Percentiles rank a stretch among this genome's conserved stretches.
Evolutionary conservation across 139 green algal genomes (phyloP).

Genomic region (Volvox africanus): DNA sequence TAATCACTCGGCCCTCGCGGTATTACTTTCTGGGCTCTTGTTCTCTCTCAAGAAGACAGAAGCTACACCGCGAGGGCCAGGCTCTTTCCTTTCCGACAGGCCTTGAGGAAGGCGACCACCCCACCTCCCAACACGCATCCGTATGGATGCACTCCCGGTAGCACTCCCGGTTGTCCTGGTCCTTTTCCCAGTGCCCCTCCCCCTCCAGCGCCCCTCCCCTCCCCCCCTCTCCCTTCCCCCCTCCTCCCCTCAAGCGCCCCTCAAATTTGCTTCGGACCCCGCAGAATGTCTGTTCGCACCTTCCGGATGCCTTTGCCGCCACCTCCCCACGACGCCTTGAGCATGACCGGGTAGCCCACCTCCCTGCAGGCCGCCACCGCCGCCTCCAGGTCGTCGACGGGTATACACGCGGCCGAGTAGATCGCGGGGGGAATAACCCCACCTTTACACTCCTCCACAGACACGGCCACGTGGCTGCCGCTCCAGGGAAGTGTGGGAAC

Average conservation of each 20-base stretch:
- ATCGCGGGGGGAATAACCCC: constrained; percentile 81
- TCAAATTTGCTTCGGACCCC: no score
- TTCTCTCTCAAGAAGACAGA: no score
- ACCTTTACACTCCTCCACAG: constrained; percentile 72
- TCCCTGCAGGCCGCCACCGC: constrained; percentile 76
- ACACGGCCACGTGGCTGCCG: constrained; percentile 81
- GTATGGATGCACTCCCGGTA: no score
- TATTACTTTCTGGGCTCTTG: no score
- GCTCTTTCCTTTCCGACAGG: no score
- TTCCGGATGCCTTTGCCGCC: constrained; percentile 95
- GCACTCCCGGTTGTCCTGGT: no score
- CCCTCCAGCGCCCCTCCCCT: neutral
- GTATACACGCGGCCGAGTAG: constrained; percentile 84
- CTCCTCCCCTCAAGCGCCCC: neutral
- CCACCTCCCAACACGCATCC: no score
- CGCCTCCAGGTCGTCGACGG: constrained; percentile 78
- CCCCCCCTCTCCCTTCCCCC: neutral
- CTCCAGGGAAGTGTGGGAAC: constrained; percentile 95
- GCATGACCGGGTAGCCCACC: constrained; percentile 97
- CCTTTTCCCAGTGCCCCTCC: neutral
- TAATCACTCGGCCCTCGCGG: no score
- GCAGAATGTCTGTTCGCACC: no score
- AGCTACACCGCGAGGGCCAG: no score
- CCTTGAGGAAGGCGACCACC: no score
- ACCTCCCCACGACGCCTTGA: constrained; percentile 97